Evolutionary conservation across 2,329 filamentous ascomycete species (phyloP), one percentile per base, ranked within the genome.

Genomic region (Botrytis hyacinthi): DNA sequence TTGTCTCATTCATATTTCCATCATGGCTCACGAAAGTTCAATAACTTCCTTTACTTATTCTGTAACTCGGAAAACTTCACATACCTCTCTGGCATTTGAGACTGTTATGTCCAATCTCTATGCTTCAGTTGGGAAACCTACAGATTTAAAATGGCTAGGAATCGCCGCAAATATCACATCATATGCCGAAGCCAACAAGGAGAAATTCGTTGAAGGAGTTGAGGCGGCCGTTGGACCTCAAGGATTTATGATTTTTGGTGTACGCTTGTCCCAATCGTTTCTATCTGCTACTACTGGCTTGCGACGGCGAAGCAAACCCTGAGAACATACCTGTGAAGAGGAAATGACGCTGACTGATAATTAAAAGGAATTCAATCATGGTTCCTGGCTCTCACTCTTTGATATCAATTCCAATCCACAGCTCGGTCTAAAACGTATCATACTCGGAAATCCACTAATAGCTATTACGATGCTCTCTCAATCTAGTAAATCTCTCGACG

Each of bases 401-500:
- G 65, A 72, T 12, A 70, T 75, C 3, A 67, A 73, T n/a, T n/a
- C 40, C 32, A 72, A 73, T 14, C 67, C 75, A 26, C 75, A 76
- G 44, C 66, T 68, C 16, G 46, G 40, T 40, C 40, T 60, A 20
- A 77, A 73, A 59, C 46, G 77, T 51, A 73, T 79, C 42, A 76
- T 78, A n/a, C 62, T 78, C 7, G 76, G 77, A 4, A 79, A 79
- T 68, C 76, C 78, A 18, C 51, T 79, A 1, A 75, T 78, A 37
- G 77, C 77, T 16, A 75, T 78, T 48, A 78, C 76, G 22, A 78
- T 79, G 76, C 57, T 78, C 29, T 63, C 74, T 71, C 73, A 76
- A 62, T 74, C 76, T 66, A 35, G 70, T 8, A 73, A 63, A 57
- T 68, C 46, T 22, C 66, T 68, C 48, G 12, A 68, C n/a, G 74